Evolutionary conservation across 1,284 basidiomycete species (phyloP).

Genomic region (Athelia psychrophila): DNA sequence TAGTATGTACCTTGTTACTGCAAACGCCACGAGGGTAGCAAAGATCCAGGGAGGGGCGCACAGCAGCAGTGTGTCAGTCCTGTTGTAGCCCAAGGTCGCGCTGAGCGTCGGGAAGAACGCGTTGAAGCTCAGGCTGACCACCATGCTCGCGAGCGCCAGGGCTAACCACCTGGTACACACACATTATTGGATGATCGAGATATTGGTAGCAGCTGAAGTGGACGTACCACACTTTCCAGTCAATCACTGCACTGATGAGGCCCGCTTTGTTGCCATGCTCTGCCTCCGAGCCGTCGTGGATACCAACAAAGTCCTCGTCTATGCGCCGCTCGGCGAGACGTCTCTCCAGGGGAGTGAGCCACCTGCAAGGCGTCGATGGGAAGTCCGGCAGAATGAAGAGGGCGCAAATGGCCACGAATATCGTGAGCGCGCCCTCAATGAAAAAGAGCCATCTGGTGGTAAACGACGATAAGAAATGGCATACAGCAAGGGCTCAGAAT

Average conservation of each 20-base stretch:
- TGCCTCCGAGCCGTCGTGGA: slow-evolving; percentile 39
- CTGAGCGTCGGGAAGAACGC: slow-evolving; percentile 68
- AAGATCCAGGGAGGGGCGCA: slow-evolving; percentile 80
- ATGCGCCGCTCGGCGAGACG: slow-evolving; percentile 69
- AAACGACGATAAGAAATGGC: background rate
- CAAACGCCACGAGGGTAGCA: slow-evolving; percentile 52
- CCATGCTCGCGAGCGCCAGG: slow-evolving; percentile 45
- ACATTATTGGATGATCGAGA: too few relatives aligned
- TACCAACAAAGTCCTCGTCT: slow-evolving; percentile 61
- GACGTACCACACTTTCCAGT: slow-evolving; percentile 65
- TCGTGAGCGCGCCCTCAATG: slow-evolving; percentile 68
- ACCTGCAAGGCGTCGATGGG: slow-evolving; percentile 51
- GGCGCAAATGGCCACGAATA: slow-evolving; percentile 57
- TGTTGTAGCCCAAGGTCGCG: slow-evolving; percentile 65
- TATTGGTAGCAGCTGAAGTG: background rate
- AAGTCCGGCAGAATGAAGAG: slow-evolving; percentile 80
- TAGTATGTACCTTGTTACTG: slow-evolving; percentile 40
- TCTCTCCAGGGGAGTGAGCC: slow-evolving; percentile 62
- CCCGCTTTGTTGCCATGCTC: slow-evolving; percentile 32
- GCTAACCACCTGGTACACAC: slow-evolving; percentile 27
- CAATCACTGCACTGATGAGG: slow-evolving; percentile 56
- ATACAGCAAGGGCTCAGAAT: background rate
- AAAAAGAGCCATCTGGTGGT: slow-evolving; percentile 70
- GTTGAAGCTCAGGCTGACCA: slow-evolving; percentile 65
- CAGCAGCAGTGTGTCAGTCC: slow-evolving; percentile 65